Base-by-base conservation (phyloP, 2,329 filamentous ascomycete genomes). In the Trichophyton verrucosum region DNA sequence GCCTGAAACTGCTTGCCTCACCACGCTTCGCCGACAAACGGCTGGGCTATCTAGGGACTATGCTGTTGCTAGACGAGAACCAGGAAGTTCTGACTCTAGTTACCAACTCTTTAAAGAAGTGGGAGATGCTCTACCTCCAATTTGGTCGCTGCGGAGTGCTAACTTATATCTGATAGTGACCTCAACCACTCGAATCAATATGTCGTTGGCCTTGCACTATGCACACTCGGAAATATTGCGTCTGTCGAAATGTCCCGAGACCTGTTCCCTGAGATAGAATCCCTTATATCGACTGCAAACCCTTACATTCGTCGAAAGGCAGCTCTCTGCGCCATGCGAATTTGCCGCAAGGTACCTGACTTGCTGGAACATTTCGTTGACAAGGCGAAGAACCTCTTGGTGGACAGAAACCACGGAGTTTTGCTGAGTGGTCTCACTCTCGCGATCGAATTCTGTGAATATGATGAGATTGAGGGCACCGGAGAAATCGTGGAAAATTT, bases 231-330 rank as follows among this genome's bases (percentile, higher is more conserved):
- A 67, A 99, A 99, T 74, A 99, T 99, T 68, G 92, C 95, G 62
- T 96, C 92, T 0, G 82, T 97, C 70, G 94, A 99, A 74, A 99
- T 99, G 94, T 95, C 94, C 17, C 83, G 94, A 79, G 94, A 99
- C 76, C 80, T 99, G 20, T 99, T 99, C 74, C 84, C 91, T 66
- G 92, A 99, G 80, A 89, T 99, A 73, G 95, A 99, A 75, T 89
- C 83, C 63, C 85, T 97, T 57, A 79, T 99, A 65, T 88, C 91
- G 47, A 96, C 91, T 57, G 87, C 91, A 59, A 99, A 99, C 73
- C 94, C 94, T n/a, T 99, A 99, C 73, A 96, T 99, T 71, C 84
- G 94, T 68, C 85, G 94, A 68, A 99, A 99, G 79, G 94, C 94
- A 17, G 94, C 94, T 3, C 82, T 99, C n/a, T 99, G 94, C 76